A percentile compares a stretch with the other conserved stretches of the same genome.
Evolutionary conservation across 2,329 filamentous ascomycete species (phyloP).

Genomic region (Stachybotrys chlorohalonatus): DNA sequence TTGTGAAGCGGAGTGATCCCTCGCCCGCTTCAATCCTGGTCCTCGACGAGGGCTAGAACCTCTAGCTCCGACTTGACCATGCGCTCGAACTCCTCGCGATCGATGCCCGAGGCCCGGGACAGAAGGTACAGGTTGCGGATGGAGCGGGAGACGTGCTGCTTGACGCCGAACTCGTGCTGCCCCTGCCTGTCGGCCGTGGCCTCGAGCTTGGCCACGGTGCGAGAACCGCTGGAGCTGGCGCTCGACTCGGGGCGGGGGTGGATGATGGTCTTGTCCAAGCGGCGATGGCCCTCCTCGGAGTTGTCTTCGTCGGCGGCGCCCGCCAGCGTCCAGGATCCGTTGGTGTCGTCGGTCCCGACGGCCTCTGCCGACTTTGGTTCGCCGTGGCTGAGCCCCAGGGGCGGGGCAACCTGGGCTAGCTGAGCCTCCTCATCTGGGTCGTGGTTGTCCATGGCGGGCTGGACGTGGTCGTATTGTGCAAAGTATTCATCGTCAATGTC

Average conservation of each 20-base stretch:
- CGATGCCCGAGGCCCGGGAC: conserved; percentile 62
- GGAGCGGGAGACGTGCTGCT: conserved; percentile 69
- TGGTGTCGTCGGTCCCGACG: conserved; percentile 14
- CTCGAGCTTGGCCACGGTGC: conserved; percentile 54
- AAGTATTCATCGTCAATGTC: conserved; percentile 63
- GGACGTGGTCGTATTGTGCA: conserved; percentile 67
- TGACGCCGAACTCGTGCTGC: conserved; percentile 62
- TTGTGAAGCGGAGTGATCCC: no score
- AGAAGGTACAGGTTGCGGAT: conserved; percentile 69
- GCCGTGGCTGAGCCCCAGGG: conserved; percentile 15
- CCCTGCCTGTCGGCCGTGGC: conserved; percentile 46
- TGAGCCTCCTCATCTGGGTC: conserved; percentile 62
- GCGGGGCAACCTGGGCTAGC: conserved; percentile 21
- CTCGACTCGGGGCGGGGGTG: conserved; percentile 53
- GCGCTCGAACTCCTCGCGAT: conserved; percentile 64
- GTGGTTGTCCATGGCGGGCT: conserved; percentile 72
- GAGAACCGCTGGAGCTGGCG: conserved; percentile 45
- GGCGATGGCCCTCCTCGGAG: conserved; percentile 14
- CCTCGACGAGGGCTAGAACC: conserved; percentile 59
- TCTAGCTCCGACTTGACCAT: conserved; percentile 65
- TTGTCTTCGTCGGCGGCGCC: conserved; percentile 28
- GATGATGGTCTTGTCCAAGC: conserved; percentile 27
- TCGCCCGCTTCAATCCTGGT: conserved; percentile 22
- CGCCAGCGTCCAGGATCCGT: conserved; percentile 32
- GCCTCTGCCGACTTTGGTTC: conserved; percentile 7